Base-by-base conservation (phyloP, 139 green algal species). In the Chlorella sp. region DNA sequence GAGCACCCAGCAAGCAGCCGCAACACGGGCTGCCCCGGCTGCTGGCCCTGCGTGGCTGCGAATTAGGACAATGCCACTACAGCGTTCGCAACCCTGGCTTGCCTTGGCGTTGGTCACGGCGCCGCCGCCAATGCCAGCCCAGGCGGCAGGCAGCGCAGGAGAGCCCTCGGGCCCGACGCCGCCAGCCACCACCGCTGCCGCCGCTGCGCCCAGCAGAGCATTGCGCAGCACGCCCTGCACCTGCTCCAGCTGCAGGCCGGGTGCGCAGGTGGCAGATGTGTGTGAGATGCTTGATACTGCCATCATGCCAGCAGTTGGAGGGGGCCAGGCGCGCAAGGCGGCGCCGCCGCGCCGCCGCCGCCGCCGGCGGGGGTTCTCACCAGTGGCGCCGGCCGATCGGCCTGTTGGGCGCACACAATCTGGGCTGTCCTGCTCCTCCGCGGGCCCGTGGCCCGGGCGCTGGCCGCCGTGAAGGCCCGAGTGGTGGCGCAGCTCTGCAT, bases 171-270 rank as follows among this genome's bases (percentile, higher is more conserved):
- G 51, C 11, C 51, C 51, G 12, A 60, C 51, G 51, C 51, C 71
- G n/a, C 47, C 74, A 21, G 62, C 60, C 30, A 78, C 30, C 51
- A 90, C 47, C 16, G 81, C 68, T 21, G 82, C 74, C 1, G 82
- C 81, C 1, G 79, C 79, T 16, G 65, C 57, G 12, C 80, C 86
- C 56, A 84, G 18, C 30, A 83, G n/a, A 0, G 51, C 38, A 41
- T 86, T 86, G 32, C 72, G 56, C 85, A 88, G 41, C 30, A 72
- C 57, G 44, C 38, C 62, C 12, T 62, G 30, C 21, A 71, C 74
- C 64, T 84, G 39, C 47, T 88, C 84, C 39, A 80, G 38, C 84
- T 88, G 72, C 62, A 51, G 15, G 0, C 9, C 41, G 25, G n/a
- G 3, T n/a, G 78, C 5, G 41, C 39, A 51, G n/a, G 39, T 34